Base-by-base conservation (phyloP, 495 filamentous ascomycete species). In the Letharia columbiana region DNA sequence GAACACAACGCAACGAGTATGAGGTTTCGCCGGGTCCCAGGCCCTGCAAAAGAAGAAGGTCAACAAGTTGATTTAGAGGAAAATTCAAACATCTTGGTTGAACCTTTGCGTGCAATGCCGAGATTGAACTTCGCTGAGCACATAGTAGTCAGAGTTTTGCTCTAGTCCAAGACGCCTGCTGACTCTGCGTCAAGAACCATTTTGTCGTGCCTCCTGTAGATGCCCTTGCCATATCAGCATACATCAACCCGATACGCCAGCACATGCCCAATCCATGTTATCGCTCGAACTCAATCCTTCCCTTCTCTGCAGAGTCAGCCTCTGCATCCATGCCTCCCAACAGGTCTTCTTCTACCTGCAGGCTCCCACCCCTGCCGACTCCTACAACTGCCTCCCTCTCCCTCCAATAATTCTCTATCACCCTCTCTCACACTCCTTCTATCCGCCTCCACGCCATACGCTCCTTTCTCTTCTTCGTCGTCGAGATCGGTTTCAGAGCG, bases 371-470 rank as follows among this genome's bases (percentile, higher is more conserved):
- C 69, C 75, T 64, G 44, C 67, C 66, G 52, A 71, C 70, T n/a
- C 75, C 79, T 35, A 81, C 87, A 70, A 85, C 85, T 9, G 89
- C 89, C 74, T 94, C 90, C 90, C 18, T 86, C 89, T 4, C 91
- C 91, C 68, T 90, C 87, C 2, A 96, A 77, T 15, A 96, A 72
- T 76, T 94, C 91, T 61, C 87, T 74, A 73, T 93, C 90, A 50
- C 83, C 83, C n/a, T 86, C 89, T 23, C 83, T 79, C 54, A 92
- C 83, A 56, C 83, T 87, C 67, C 82, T 80, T 39, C 83, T 83
- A 73, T 89, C 81, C 0, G 74, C 78, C 45, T 84, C 83, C 10
- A 77, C 80, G n/a, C 78, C 77, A 67, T 83, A 82, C 7, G 69
- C 59, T 54, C 54, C 64, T 42, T 47, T 62, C 15, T 69, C 68